Percentiles rank a stretch among this genome's conserved stretches.
Evolutionary conservation across 1,139 yeast genomes (phyloP).

Genomic region (Yamadazyma oceani): DNA sequence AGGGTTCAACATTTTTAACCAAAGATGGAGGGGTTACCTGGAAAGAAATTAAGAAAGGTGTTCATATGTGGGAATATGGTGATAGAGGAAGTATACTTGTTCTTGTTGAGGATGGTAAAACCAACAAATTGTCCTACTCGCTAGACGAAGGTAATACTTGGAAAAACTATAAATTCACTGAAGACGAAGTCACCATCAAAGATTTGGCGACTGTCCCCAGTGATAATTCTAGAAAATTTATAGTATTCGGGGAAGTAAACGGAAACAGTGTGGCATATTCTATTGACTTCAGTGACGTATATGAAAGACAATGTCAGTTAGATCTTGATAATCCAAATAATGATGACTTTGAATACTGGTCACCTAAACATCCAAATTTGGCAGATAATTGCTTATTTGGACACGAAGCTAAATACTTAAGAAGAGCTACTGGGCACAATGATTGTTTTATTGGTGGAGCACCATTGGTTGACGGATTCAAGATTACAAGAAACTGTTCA

Average conservation of each 20-base stretch:
- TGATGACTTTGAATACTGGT: conserved; percentile 83
- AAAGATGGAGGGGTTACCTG: conserved; percentile 89
- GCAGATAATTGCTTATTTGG: conserved; percentile 81
- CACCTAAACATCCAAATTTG: conserved; percentile 68
- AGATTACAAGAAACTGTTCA: conserved; percentile 64
- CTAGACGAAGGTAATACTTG: conserved; percentile 80
- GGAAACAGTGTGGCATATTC: conserved; percentile 40
- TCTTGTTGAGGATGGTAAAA: conserved; percentile 57
- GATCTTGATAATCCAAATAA: conserved; percentile 56
- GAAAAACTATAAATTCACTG: conserved; percentile 64
- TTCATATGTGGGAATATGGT: conserved; percentile 92
- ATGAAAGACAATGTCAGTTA: conserved; percentile 67
- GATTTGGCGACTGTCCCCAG: conserved; percentile 91
- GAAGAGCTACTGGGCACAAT: conserved; percentile 58
- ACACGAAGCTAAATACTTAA: conserved; percentile 74
- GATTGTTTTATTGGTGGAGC: conserved; percentile 85
- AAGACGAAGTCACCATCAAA: conserved; percentile 52
- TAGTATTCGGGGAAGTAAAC: conserved; percentile 25
- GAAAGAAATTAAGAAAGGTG: conserved; percentile 74
- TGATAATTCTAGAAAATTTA: conserved; percentile 78
- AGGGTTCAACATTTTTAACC: conserved; percentile 72
- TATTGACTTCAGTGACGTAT: conserved; percentile 70
- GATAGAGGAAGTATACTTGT: conserved; percentile 89
- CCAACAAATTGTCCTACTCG: conserved; percentile 65
- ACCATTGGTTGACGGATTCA: conserved; percentile 63